A percentile compares a stretch with the other conserved stretches of the same genome.
phyloP scores from a whole-genome alignment of 495 filamentous ascomycete genomes.

The Penicillium malachiteum region DNA sequence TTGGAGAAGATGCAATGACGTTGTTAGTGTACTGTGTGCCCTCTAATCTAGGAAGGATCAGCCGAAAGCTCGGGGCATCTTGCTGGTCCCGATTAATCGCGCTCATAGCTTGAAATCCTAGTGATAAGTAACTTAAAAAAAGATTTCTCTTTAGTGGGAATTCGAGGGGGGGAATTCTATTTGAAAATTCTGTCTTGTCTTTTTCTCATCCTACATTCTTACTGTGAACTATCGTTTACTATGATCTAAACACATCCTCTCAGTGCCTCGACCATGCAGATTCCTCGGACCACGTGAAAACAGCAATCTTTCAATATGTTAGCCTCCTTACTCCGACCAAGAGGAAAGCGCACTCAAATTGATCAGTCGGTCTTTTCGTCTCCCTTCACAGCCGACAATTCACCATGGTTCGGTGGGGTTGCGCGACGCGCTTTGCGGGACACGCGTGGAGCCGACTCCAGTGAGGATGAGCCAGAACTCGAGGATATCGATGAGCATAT shows the following conservation, averaged over 20 bases:
- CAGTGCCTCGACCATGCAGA: conserved; percentile 12
- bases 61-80: not conserved
- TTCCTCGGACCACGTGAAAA: conserved; percentile 2
- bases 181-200: not conserved
- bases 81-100: not conserved
- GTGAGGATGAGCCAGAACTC: conserved; percentile 32
- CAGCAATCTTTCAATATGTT: conserved; percentile 34
- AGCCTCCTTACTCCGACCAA: conserved; percentile 48
- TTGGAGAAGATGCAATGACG: too few species aligned
- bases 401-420: conserved; percentile 30
- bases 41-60: too few species aligned
- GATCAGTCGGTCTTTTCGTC: conserved; percentile 53
- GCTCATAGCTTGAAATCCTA: not conserved
- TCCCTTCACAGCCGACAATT: conserved; percentile 35
- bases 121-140: not conserved
- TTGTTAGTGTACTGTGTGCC: too few species aligned
- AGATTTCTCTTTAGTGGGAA: too few species aligned
- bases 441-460: conserved; percentile 5
- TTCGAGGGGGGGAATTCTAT: too few species aligned
- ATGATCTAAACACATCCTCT: not conserved
- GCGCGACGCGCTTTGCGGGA: conserved; percentile 13
- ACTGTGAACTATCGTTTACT: not conserved
- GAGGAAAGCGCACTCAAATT: conserved; percentile 32
- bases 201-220: not conserved
- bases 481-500: conserved; percentile 34